Evolutionary conservation across 768 basidiomycete species (phyloP).

Genomic region (Trametes villosa): DNA sequence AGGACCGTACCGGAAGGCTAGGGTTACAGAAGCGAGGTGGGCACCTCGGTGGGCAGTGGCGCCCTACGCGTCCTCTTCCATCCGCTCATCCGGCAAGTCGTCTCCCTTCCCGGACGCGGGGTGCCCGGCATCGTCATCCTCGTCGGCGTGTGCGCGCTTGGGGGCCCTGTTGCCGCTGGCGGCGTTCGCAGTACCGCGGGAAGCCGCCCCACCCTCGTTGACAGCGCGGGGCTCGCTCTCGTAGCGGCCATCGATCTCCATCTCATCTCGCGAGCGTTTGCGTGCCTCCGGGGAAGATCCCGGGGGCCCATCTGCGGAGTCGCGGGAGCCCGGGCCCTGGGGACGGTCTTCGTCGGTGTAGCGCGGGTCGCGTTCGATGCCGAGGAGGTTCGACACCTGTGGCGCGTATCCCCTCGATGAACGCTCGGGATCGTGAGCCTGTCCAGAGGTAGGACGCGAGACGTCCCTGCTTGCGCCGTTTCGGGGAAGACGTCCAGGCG

Average conservation of each 20-base stretch:
- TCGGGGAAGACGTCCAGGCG: constrained; percentile 26
- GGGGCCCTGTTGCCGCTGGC: constrained; percentile 21
- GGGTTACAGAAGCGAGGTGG: not conserved
- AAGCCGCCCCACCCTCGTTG: constrained; percentile 18
- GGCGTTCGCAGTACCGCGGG: constrained; percentile 12
- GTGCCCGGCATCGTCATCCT: constrained; percentile 24
- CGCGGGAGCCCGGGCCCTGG: constrained; percentile 21
- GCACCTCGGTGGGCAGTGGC: not conserved
- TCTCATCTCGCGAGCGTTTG: constrained; percentile 64
- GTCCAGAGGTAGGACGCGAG: constrained; percentile 28
- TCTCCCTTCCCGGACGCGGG: constrained; percentile 17
- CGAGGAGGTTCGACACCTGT: constrained; percentile 27
- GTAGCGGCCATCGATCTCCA: constrained; percentile 63
- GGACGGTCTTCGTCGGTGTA: constrained; percentile 28
- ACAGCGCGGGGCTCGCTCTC: constrained; percentile 26
- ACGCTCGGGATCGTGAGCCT: constrained; percentile 25
- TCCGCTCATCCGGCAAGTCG: constrained; percentile 20
- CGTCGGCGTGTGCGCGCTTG: constrained; percentile 28
- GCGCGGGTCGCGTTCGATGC: constrained; percentile 24
- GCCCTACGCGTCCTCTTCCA: constrained; percentile 27
- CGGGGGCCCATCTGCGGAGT: constrained; percentile 19
- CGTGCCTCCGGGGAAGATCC: constrained; percentile 37
- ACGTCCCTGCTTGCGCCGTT: constrained; percentile 27
- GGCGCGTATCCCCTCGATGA: constrained; percentile 23
- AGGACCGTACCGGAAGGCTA: constrained; percentile 11